phyloP scores from a whole-genome alignment of 2,329 filamentous ascomycete species.

The Ophiostoma sp. region DNA sequence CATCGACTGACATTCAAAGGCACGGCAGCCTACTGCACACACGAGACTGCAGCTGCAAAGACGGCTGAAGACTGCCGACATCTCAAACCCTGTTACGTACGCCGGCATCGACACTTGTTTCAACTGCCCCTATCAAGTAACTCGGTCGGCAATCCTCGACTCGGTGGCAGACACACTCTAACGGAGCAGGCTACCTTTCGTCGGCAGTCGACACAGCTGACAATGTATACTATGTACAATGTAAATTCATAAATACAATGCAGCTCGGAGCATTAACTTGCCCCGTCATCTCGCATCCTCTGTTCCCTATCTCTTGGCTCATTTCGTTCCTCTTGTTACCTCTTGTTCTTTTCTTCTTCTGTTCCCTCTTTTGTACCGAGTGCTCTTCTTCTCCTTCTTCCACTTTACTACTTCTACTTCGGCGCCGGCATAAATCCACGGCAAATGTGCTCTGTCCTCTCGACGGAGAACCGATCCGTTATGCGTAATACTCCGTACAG shows the following conservation, averaged over 20 bases:
- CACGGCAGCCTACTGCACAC: background rate
- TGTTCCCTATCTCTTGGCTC: background rate
- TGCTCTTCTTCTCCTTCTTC: background rate
- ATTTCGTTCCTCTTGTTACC: background rate
- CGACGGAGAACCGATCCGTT: background rate
- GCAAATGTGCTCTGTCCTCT: slow-evolving; percentile 1
- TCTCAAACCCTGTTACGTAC: background rate
- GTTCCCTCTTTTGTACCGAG: background rate
- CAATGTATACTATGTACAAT: no score
- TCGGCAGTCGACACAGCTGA: no score
- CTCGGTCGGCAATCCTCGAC: background rate
- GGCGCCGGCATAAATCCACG: background rate
- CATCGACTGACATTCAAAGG: background rate
- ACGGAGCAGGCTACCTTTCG: no score
- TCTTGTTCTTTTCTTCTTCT: background rate
- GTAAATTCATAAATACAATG: background rate
- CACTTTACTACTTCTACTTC: background rate
- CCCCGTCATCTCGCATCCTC: background rate
- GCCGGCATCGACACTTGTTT: background rate
- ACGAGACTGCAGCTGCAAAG: background rate
- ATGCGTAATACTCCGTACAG: no score
- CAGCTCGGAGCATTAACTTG: background rate
- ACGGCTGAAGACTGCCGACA: background rate
- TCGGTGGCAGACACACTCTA: background rate
- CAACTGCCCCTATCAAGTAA: background rate